Conservation (phyloP, 2,329 filamentous ascomycete genomes). For the Aspergillus sp. region DNA sequence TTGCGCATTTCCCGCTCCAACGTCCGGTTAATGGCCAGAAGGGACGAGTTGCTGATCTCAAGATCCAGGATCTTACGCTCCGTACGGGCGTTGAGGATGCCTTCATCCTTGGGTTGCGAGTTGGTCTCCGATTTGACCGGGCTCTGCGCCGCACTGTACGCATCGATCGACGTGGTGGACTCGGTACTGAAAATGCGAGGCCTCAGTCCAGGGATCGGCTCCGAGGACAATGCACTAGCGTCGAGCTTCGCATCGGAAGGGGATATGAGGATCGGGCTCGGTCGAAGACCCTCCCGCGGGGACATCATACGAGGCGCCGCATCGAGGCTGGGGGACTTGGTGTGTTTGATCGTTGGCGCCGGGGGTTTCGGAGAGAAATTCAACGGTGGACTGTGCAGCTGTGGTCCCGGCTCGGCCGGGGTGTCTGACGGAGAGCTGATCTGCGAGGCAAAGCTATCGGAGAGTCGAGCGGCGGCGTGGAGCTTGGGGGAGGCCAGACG, state of each 20-base stretch:
- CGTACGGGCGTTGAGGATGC: slow-evolving; percentile 81
- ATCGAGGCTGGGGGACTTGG: slow-evolving; percentile 35
- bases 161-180: slow-evolving; percentile 34
- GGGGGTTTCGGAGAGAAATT: slow-evolving; percentile 14
- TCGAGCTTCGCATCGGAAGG: slow-evolving; percentile 22
- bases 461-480: slow-evolving; percentile 22
- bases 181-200: slow-evolving; percentile 35
- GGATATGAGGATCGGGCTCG: slow-evolving; percentile 31
- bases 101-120: slow-evolving; percentile 63
- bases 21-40: slow-evolving; percentile 91
- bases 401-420: slow-evolving; percentile 15
- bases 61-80: slow-evolving; percentile 95
- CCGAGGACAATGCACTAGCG: slow-evolving; percentile 17
- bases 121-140: slow-evolving; percentile 42
- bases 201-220: slow-evolving; percentile 23
- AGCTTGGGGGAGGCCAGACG: slow-evolving; percentile 30
- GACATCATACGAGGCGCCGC: slow-evolving; percentile 18
- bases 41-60: slow-evolving; percentile 92
- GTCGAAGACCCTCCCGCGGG: slow-evolving; percentile 22
- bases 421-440: slow-evolving; percentile 22
- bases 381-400: slow-evolving; percentile 19
- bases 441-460: slow-evolving; percentile 19
- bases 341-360: slow-evolving; percentile 21
- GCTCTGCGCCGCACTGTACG: slow-evolving; percentile 50
- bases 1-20: slow-evolving; percentile 88